Conservation (phyloP, 2,329 filamentous ascomycete species). For the Trichoderma sp. region DNA sequence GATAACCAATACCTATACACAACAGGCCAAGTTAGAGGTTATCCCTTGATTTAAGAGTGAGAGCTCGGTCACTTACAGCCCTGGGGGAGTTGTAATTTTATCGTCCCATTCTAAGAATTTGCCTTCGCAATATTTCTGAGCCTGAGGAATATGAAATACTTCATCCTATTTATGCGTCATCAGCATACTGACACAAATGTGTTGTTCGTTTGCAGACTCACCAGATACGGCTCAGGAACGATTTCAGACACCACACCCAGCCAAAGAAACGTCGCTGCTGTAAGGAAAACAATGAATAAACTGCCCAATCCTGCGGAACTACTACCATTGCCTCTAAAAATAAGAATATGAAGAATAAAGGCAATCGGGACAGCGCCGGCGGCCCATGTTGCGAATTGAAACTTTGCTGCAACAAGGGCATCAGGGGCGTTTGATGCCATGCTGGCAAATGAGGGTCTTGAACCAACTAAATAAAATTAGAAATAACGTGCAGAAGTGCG, state of each 20-base stretch:
- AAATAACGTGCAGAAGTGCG: neutral
- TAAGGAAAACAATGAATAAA: slow-evolving; percentile 24
- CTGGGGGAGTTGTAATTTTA: slow-evolving; percentile 95
- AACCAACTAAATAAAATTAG: too few relatives aligned
- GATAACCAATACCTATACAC: slow-evolving; percentile 46
- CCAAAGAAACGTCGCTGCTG: slow-evolving; percentile 25
- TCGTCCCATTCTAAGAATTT: slow-evolving; percentile 82
- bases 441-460: neutral
- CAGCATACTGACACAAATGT: slow-evolving; percentile 7
- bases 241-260: slow-evolving; percentile 26
- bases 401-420: neutral
- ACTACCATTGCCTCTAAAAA: neutral
- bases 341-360: neutral
- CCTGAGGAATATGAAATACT: slow-evolving; percentile 86
- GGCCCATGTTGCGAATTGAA: slow-evolving; percentile 10
- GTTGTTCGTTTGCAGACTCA: slow-evolving; percentile 30
- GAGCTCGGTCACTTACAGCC: slow-evolving; percentile 55
- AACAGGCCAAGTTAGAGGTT: neutral
- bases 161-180: slow-evolving; percentile 61
- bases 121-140: slow-evolving; percentile 78
- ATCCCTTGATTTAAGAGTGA: neutral
- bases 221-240: slow-evolving; percentile 55
- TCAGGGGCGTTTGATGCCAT: slow-evolving; percentile 17
- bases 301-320: neutral
- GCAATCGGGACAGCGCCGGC: slow-evolving; percentile 16